Conservation (phyloP, 1,284 basidiomycete genomes). For the Coriolopsis trogii region DNA sequence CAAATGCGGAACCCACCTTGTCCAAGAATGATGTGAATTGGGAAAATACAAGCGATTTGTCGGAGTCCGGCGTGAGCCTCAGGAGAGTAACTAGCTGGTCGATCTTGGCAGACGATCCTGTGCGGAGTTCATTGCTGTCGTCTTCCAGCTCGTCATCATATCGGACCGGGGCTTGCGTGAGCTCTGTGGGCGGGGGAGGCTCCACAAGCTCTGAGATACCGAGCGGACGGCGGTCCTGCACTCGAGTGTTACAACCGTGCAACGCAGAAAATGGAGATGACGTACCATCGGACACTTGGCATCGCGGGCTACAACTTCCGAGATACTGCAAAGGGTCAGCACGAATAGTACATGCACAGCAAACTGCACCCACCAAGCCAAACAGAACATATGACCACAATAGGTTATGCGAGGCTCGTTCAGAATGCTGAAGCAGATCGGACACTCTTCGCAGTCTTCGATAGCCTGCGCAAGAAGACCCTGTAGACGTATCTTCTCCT, state of each 20-base stretch:
- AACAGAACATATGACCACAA: slow-evolving; percentile 80
- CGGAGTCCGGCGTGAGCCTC: slow-evolving; percentile 62
- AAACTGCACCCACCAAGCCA: slow-evolving; percentile 56
- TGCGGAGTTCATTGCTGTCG: slow-evolving; percentile 41
- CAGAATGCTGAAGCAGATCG: slow-evolving; percentile 72
- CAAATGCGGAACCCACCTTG: slow-evolving; percentile 49
- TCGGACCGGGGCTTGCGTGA: slow-evolving; percentile 58
- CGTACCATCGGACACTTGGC: slow-evolving; percentile 80
- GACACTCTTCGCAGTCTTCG: slow-evolving; percentile 85
- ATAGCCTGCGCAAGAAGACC: slow-evolving; percentile 65
- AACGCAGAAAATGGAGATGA: background rate
- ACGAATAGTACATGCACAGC: background rate
- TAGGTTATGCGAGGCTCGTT: slow-evolving; percentile 77
- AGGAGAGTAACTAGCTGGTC: slow-evolving; percentile 78
- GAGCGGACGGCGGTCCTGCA: slow-evolving; percentile 73
- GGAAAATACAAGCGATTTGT: slow-evolving; percentile 85
- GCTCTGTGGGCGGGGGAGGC: slow-evolving; percentile 64
- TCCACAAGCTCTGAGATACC: slow-evolving; percentile 65
- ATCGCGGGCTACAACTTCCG: slow-evolving; percentile 66
- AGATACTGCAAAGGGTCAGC: slow-evolving; percentile 49
- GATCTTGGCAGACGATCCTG: slow-evolving; percentile 80
- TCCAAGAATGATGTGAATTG: slow-evolving; percentile 87
- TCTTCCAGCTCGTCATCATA: slow-evolving; percentile 46
- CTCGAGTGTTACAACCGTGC: background rate
- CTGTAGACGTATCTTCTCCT: slow-evolving; percentile 62